Conservation (phyloP, 1,284 basidiomycete genomes). For the Malassezia sp. region DNA sequence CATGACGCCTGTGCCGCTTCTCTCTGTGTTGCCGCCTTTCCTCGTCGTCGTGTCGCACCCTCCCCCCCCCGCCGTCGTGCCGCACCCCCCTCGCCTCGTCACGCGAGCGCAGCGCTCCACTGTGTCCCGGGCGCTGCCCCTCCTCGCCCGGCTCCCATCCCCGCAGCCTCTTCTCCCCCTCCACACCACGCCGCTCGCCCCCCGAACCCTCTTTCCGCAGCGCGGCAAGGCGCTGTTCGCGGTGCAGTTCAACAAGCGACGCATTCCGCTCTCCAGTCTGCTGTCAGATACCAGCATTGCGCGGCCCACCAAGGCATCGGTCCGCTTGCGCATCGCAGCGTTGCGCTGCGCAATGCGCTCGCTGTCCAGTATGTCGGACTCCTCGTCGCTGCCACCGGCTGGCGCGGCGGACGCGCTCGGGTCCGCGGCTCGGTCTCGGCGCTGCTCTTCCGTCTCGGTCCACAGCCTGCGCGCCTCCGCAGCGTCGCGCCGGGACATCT, state of each 20-base stretch:
- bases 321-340: slow-evolving; percentile 6
- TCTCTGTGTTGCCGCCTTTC: background rate
- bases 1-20: background rate
- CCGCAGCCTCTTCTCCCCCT: background rate
- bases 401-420: background rate
- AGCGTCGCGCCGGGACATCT: slow-evolving; percentile 8
- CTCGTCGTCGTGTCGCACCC: background rate
- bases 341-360: slow-evolving; percentile 7
- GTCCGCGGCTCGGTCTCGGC: slow-evolving; percentile 21
- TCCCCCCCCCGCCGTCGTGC: background rate
- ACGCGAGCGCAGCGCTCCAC: background rate
- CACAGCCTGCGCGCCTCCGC: slow-evolving; percentile 23
- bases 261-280: background rate
- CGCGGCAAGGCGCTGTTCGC: slow-evolving; percentile 1
- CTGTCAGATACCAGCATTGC: background rate
- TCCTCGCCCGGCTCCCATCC: background rate
- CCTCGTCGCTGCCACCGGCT: background rate
- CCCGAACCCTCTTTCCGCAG: no score
- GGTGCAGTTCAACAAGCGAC: slow-evolving; percentile 9
- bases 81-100: background rate
- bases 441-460: slow-evolving; percentile 34
- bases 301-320: slow-evolving; percentile 2
- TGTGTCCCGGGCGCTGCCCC: background rate
- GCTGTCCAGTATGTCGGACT: background rate
- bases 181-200: background rate